Evolutionary conservation across 2,329 filamentous ascomycete genomes (phyloP).

Genomic region (Lachnellula hyalina): DNA sequence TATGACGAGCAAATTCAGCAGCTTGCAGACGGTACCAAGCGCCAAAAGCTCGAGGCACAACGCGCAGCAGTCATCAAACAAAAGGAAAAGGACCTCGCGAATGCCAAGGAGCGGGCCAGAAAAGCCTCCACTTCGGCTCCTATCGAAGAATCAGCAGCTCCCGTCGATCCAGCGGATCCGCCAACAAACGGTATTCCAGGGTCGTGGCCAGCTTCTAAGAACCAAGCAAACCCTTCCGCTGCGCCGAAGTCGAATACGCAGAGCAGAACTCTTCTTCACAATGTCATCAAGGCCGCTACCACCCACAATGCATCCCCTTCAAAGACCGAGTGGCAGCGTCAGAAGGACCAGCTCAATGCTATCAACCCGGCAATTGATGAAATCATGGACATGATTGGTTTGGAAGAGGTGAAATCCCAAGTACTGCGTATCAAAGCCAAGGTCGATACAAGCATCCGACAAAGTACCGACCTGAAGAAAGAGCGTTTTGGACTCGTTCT

Average conservation of each 20-base stretch:
- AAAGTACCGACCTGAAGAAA: slow-evolving; percentile 46
- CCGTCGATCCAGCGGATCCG: background rate
- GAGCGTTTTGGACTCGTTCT: slow-evolving; percentile 60
- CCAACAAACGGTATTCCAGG: background rate
- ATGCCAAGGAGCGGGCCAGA: slow-evolving; percentile 33
- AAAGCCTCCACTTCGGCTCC: slow-evolving; percentile 1
- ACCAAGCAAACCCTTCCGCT: background rate
- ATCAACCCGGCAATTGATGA: slow-evolving; percentile 51
- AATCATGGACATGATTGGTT: slow-evolving; percentile 65
- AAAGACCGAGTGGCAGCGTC: slow-evolving; percentile 53
- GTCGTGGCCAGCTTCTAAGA: background rate
- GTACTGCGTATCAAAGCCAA: slow-evolving; percentile 59
- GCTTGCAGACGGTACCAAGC: slow-evolving; percentile 34
- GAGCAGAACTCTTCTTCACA: background rate
- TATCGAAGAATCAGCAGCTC: slow-evolving; percentile 1
- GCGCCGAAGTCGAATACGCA: no score
- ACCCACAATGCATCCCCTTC: slow-evolving; percentile 29
- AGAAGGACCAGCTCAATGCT: slow-evolving; percentile 50
- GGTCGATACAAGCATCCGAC: slow-evolving; percentile 55
- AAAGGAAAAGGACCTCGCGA: slow-evolving; percentile 41
- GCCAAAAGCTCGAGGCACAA: slow-evolving; percentile 40
- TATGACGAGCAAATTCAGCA: slow-evolving; percentile 22
- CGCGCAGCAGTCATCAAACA: slow-evolving; percentile 38
- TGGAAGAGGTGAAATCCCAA: slow-evolving; percentile 62
- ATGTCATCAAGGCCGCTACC: slow-evolving; percentile 13